Base-by-base conservation (phyloP, 345 rosid species). In the Dovyalis caffra region DNA sequence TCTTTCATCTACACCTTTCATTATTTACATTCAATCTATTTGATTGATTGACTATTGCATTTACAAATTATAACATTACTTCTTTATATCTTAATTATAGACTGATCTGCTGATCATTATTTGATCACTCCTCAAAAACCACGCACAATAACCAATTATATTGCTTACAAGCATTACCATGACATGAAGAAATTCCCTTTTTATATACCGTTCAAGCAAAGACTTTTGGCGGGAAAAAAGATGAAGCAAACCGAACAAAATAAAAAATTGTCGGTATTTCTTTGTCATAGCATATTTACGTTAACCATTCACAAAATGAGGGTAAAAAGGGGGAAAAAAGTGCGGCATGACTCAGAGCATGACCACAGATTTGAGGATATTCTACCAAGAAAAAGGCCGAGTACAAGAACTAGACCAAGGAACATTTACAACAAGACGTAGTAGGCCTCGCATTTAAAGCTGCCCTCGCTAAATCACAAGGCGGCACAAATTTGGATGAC, bases 391-490 rank as follows among this genome's bases (percentile, higher is more conserved):
- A 53, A 3, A 53, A 2, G 58, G 26, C 0, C 10, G 23, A 53
- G 56, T 1, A 49, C 56, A 49, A 20, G 23, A 49, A 20, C 23
- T 6, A 49, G 58, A 53, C 1, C 0, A n/a, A 23, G 10, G 23
- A 53, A n/a, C 58, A 53, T 53, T 2, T 53, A 53, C 58, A 53
- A 2, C 8, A 53, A n/a, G 49, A 43, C 1, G 60, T 21, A 1
- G 28, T 53, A 23, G 37, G 60, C 29, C 15, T 70, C 29, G n/a
- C 6, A 15, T 33, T 29, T 33, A 25, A 53, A 33, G 47, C 47
- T 53, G 45, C 73, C 43, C 25, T 33, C 43, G 26, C 25, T 65
- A 23, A 25, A 57, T 71, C 74, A 57, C 28, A 18, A 33, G 74
- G 25, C 0, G 5, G 28, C 65, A 16, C 14, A 31, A 23, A 23